phyloP scores from a whole-genome alignment of 176 grass and related monocot genomes.

The Lolium rigidum region DNA sequence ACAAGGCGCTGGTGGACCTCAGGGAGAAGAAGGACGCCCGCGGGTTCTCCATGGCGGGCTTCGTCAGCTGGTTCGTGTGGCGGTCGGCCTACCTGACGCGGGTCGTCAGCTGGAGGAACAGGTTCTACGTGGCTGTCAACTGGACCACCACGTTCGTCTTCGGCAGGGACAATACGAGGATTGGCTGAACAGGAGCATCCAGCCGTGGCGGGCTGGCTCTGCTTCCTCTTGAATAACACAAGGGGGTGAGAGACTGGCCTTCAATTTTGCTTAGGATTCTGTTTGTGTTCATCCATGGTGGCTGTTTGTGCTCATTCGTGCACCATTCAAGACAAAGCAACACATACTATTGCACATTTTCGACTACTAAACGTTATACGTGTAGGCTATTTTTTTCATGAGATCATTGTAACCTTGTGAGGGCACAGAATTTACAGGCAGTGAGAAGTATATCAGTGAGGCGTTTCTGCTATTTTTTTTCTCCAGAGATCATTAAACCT shows the following conservation, averaged over 20 bases:
- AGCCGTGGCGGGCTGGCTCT: background rate
- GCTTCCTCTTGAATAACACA: background rate
- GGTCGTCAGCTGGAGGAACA: slow-evolving; percentile 87
- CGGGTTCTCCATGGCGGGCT: slow-evolving; percentile 69
- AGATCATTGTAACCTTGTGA: background rate
- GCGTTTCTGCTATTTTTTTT: no score
- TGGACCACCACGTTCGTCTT: slow-evolving; percentile 83
- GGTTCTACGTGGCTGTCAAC: slow-evolving; percentile 85
- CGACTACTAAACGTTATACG: background rate
- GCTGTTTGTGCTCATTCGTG: background rate
- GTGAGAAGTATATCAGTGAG: no score
- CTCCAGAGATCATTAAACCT: no score
- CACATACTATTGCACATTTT: slow-evolving; percentile 4
- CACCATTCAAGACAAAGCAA: background rate
- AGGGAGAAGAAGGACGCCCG: slow-evolving; percentile 83
- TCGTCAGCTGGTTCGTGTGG: slow-evolving; percentile 87
- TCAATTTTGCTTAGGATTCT: slow-evolving; percentile 33
- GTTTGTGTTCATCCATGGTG: background rate
- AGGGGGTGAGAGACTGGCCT: background rate
- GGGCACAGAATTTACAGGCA: no score
- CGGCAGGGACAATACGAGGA: slow-evolving; percentile 84
- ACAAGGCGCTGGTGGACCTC: slow-evolving; percentile 93
- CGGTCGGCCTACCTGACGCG: slow-evolving; percentile 85
- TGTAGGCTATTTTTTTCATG: background rate
- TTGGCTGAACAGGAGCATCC: slow-evolving; percentile 46